Conservation (phyloP, 371 early-diverging fungal species). For the Batkoa obscura region DNA sequence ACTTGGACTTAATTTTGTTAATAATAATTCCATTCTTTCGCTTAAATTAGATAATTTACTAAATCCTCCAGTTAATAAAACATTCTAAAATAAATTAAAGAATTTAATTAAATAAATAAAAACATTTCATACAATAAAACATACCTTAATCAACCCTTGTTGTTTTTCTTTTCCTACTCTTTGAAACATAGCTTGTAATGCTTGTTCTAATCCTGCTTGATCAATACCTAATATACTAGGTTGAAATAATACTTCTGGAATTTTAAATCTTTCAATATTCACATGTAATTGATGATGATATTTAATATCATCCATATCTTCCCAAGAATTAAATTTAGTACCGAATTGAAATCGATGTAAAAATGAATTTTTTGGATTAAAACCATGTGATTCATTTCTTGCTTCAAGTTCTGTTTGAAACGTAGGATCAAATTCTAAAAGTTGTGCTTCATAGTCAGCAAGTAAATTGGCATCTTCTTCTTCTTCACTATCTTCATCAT, state of each 20-base stretch:
- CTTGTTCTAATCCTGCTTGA: constrained; percentile 68
- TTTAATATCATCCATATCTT: constrained; percentile 40
- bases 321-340: constrained; percentile 9
- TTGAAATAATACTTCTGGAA: constrained; percentile 74
- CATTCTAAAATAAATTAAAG: constrained; percentile 31
- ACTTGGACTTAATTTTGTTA: constrained; percentile 40
- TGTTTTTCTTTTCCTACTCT: constrained; percentile 27
- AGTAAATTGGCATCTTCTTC: constrained; percentile 48
- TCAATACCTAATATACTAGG: constrained; percentile 71
- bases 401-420: constrained; percentile 31
- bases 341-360: constrained; percentile 15
- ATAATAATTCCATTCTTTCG: constrained; percentile 31
- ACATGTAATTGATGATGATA: constrained; percentile 62
- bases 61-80: constrained; percentile 67
- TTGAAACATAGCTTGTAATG: constrained; percentile 39
- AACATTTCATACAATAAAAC: too few relatives aligned
- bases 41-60: constrained; percentile 37
- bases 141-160: constrained; percentile 26
- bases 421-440: constrained; percentile 48
- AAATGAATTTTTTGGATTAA: constrained; percentile 17
- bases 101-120: background rate
- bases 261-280: constrained; percentile 69
- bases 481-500: constrained; percentile 70
- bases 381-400: constrained; percentile 13
- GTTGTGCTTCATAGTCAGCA: constrained; percentile 41